phyloP scores from a whole-genome alignment of 192 early-diverging fungal species.

The Umbelopsis vinacea region DNA sequence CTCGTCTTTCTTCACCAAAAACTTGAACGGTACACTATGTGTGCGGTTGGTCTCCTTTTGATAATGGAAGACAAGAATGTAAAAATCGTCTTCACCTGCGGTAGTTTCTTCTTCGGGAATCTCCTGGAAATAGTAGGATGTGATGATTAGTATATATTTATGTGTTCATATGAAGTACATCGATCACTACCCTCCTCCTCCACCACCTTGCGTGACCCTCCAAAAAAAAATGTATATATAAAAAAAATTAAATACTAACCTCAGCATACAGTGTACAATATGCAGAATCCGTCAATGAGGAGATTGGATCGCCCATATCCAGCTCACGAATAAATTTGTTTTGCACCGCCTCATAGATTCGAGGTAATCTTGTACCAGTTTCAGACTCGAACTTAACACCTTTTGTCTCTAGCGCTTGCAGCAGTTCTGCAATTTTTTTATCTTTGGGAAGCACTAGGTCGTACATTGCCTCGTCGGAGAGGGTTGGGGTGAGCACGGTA shows the following conservation, averaged over 20 bases:
- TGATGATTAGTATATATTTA: background rate
- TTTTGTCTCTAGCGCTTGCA: slow-evolving; percentile 55
- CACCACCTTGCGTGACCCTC: no score
- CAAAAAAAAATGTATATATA: background rate
- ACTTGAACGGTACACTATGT: slow-evolving; percentile 87
- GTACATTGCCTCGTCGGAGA: slow-evolving; percentile 64
- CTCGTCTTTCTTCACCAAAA: slow-evolving; percentile 73
- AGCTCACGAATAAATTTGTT: slow-evolving; percentile 55
- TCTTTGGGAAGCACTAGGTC: slow-evolving; percentile 76
- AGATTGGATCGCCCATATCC: slow-evolving; percentile 48
- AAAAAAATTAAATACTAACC: slow-evolving; percentile 26
- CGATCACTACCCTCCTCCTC: no score
- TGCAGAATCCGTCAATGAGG: slow-evolving; percentile 39
- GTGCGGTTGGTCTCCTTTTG: slow-evolving; percentile 64
- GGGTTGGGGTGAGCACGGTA: slow-evolving; percentile 62
- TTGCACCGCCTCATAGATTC: slow-evolving; percentile 59
- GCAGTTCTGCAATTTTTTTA: slow-evolving; percentile 48
- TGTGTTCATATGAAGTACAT: background rate
- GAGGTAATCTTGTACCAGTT: slow-evolving; percentile 52
- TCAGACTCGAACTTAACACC: slow-evolving; percentile 44
- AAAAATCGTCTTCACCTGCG: slow-evolving; percentile 35
- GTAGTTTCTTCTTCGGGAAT: slow-evolving; percentile 52
- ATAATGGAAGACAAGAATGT: slow-evolving; percentile 82
- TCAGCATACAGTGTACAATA: slow-evolving; percentile 62
- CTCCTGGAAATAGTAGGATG: slow-evolving; percentile 29